These are phyloP conservation scores for Clohesyomyces aquaticus DNA, from an alignment of 495 filamentous ascomycete species.

Conservation along the genomic window DNA sequence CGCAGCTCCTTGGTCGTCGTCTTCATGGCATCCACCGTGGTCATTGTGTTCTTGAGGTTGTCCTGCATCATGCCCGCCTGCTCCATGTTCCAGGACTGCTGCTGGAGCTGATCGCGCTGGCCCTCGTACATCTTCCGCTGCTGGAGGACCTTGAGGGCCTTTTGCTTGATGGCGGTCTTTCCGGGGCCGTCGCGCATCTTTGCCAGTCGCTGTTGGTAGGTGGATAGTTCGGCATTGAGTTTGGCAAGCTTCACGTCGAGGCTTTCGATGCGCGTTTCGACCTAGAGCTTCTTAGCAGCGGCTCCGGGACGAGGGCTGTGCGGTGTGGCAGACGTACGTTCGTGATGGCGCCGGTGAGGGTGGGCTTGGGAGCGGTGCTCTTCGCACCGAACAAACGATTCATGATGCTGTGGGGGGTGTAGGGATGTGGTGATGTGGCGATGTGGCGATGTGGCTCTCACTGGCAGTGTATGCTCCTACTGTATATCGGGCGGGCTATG, in stretches of 20 bases:
- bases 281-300: conserved; percentile 50
- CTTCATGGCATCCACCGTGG: conserved; percentile 96
- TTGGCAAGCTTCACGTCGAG: conserved; percentile 95
- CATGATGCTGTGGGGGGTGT: conserved; percentile 57
- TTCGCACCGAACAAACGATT: conserved; percentile 95
- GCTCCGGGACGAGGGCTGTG: conserved; percentile 26
- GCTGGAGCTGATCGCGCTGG: conserved; percentile 92
- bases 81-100: conserved; percentile 99
- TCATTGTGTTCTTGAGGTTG: conserved; percentile 98
- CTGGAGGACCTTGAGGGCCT: conserved; percentile 93
- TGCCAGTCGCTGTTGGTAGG: conserved; percentile 82
- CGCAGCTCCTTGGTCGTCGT: conserved; percentile 89
- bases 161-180: conserved; percentile 89
- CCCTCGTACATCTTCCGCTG: conserved; percentile 95
- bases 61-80: conserved; percentile 99
- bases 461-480: too few species aligned
- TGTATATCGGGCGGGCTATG: too few species aligned
- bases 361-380: conserved; percentile 87
- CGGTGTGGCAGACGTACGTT: conserved; percentile 59
- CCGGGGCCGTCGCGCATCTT: conserved; percentile 98
- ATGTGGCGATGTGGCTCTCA: too few species aligned
- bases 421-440: neutral
- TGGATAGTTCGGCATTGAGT: conserved; percentile 85
- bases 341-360: conserved; percentile 79
- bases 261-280: conserved; percentile 81